Base-by-base conservation (phyloP, 2,329 filamentous ascomycete species). In the Trichoderma sp. region DNA sequence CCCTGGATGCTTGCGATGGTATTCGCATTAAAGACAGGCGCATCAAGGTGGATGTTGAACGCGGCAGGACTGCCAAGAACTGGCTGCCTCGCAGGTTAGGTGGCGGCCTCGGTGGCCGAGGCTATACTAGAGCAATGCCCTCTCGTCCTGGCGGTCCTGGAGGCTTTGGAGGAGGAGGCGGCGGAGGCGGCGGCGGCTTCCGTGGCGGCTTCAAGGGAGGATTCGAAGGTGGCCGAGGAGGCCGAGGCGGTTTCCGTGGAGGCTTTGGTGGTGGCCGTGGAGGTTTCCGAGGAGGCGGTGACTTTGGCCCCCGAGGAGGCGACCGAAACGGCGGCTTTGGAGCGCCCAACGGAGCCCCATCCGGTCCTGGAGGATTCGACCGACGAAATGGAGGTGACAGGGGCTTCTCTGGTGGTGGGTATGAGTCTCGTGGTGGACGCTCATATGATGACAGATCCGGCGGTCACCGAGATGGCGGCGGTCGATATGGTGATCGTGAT, bases 31-130 rank as follows among this genome's bases (percentile, higher is more conserved):
- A 94, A 81, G 95, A 97, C 80, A 91, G 95, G 79, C 91, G 92
- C 77, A 93, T 98, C 78, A 90, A 97, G 80, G 94, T 98, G 78
- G 96, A 99, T 80, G 95, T 98, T 73, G 96, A 99, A 84, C 91
- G 96, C 79, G 96, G 96, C 76, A 92, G 96, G 76, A 98, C 96
- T 36, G 94, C 98, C 53, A 93, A 93, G 79, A 94, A 92, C 63
- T 99, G 96, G 96, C 92, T 93, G 79, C 96, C 96, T 73, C 91
- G 93, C 76, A 92, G 96, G 74, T 92, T 97, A 67, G 96, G 95
- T 72, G 96, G 96, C 75, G 96, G 96, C 61, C 89, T 98, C 3
- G 96, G 96, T 74, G 95, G 95, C 60, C 91, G 96, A 77, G 93
- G 93, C 75, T 98, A 98, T 82, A 98, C 95, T 71, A 97, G 95